These are phyloP conservation scores for Trichoderma pleuroti DNA, from an alignment of 2,329 filamentous ascomycete genomes.

Conservation along the genomic window DNA sequence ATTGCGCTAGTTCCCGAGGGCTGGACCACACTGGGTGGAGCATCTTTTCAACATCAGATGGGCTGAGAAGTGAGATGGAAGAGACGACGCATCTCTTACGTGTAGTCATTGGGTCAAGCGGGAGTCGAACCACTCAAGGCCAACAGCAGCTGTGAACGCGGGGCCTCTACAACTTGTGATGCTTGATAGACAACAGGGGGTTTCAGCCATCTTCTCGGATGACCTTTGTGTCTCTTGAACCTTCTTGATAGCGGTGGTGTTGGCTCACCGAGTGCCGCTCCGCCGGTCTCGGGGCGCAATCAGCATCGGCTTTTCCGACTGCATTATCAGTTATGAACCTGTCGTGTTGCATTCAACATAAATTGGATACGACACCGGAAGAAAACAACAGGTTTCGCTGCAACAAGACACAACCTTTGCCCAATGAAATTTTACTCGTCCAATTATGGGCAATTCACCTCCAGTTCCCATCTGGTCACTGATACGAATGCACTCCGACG, in stretches of 20 bases:
- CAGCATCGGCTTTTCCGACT: conserved; percentile 3
- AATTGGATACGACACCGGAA: not conserved
- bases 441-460: not conserved
- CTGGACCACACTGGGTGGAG: conserved; percentile 25
- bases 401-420: not conserved
- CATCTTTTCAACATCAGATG: conserved; percentile 24
- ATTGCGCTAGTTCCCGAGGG: conserved; percentile 31
- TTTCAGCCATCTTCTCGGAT: not conserved
- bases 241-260: not conserved
- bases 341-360: not conserved
- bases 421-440: not conserved
- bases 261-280: not conserved
- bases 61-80: not conserved
- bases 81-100: not conserved
- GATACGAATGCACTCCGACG: not conserved
- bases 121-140: not conserved
- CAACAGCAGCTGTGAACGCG: not conserved
- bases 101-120: not conserved
- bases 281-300: conserved; percentile 11
- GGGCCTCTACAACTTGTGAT: not conserved
- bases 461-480: not conserved
- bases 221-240: not conserved
- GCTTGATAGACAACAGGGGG: not conserved
- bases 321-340: not conserved
- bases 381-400: not conserved